Evolutionary conservation across 257 asterid genomes (phyloP), one percentile per base, ranked within the genome.

Genomic region (Solanum sitiens): DNA sequence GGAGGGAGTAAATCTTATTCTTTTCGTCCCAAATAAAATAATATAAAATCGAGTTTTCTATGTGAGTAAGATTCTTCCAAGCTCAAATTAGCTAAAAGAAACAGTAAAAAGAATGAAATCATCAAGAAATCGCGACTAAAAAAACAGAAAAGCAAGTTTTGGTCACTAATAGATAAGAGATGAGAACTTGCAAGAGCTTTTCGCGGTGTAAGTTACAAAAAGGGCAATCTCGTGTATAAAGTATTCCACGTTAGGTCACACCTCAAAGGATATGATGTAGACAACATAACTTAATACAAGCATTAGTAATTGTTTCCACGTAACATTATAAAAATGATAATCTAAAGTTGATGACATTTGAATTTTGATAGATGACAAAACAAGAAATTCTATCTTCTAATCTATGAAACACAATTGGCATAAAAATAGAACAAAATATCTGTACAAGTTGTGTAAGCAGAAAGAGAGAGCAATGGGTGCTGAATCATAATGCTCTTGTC

Each of bases 401-500:
- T 80, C 39, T 2, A 8, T 47, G 42, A 63, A 65, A 85, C 11
- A 86, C 40, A 45, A 33, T 8, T 71, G 77, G 40, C 75, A 40
- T 39, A 1, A 84, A 83, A 53, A 27, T 11, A 35, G 12, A 85
- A 67, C 12, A 85, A 32, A 32, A 85, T 27, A 85, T 85, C 82
- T 85, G n/a, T 85, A 85, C 87, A 85, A 61, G 76, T 85, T 85
- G 65, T 35, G 23, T 85, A 71, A 67, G 80, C 44, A 40, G 79
- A 61, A 21, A 56, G 45, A 53, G 65, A 63, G 75, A 42, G 75
- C 87, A 85, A 85, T 67, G 79, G 79, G 87, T 85, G 87, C 63
- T 85, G 82, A 85, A 85, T 80, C 85, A 80, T 76, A 76, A 74
- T 82, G 86, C 42, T 53, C 71, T 82, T 82, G 65, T 82, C 70